Evolutionary conservation across 1,284 basidiomycete genomes (phyloP), one percentile per base, ranked within the genome.

Genomic region (Cutaneotrichosporon spelunceum): DNA sequence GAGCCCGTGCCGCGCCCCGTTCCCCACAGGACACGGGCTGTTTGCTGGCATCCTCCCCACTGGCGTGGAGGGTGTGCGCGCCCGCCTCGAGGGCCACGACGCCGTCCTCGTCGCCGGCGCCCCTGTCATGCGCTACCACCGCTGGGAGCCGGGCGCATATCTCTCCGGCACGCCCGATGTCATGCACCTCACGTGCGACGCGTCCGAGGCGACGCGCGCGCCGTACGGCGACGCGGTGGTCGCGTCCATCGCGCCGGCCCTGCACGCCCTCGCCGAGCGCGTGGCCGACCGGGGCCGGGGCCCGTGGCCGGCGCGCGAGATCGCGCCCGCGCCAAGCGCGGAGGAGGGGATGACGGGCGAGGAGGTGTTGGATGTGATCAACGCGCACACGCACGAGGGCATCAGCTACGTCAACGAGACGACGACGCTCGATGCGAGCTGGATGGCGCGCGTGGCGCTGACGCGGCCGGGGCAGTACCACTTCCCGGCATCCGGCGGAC

Each of bases 371-470:
- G 59, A 56, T 2, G 27, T 58, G 11, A 39, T 61, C 21, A 45
- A 56, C 19, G 36, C 16, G 19, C 53, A 55, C 36, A 48, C 53
- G 2, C 2, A n/a, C 27, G 47, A 56, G 21, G 4, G 16, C 24
- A 44, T 64, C 21, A 50, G 48, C 19, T 64, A 61, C 29, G 59
- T 64, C 36, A 64, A 64, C 48, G 63, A 64, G 54, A 27, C 56
- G 16, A 64, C 63, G 2, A 61, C 63, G 11, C 56, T 61, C 10
- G 59, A 61, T 36, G 23, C 56, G 4, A 11, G 36, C 2, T 58
- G 55, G 24, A 48, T 64, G 23, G 39, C 56, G 19, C 63, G 56
- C 21, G 39, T 64, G 4, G 9, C 27, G 4, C 29, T 64, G 6
- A 44, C 53, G 0, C 6, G 39, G 1, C 19, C 53, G n/a, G 49